These are phyloP conservation scores for Phytophthora chlamydospora DNA, from an alignment of 352 stramenopile genomes.

Conservation along the genomic window DNA sequence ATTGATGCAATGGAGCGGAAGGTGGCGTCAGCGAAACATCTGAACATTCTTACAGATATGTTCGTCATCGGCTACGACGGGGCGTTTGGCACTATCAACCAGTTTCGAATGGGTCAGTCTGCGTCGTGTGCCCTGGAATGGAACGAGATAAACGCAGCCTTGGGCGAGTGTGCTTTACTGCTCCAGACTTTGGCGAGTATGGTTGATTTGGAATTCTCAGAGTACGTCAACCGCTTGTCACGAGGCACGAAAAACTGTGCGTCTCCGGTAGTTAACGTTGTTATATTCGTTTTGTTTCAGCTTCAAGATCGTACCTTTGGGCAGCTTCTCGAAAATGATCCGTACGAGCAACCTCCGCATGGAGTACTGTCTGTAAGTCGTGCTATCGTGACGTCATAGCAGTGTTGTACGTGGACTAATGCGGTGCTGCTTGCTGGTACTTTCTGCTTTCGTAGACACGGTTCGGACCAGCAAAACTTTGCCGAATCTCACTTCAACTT, in stretches of 20 bases:
- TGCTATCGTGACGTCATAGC: conserved; percentile 14
- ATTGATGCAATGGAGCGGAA: conserved; percentile 66
- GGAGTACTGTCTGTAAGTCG: conserved; percentile 81
- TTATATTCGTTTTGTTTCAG: conserved; percentile 32
- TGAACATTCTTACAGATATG: conserved; percentile 77
- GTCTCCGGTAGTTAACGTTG: conserved; percentile 8
- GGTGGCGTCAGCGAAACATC: conserved; percentile 43
- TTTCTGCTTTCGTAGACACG: conserved; percentile 61
- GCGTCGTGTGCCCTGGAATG: conserved; percentile 69
- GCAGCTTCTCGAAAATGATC: conserved; percentile 89
- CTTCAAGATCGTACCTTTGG: conserved; percentile 88
- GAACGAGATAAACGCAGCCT: conserved; percentile 89
- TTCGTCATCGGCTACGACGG: conserved; percentile 81
- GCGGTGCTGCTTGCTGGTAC: conserved; percentile 9
- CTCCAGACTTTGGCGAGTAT: conserved; percentile 64
- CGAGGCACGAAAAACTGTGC: conserved; percentile 8
- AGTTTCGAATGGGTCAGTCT: conserved; percentile 79
- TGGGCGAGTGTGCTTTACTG: conserved; percentile 77
- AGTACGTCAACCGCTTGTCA: conserved; percentile 48
- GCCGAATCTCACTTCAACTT: conserved; percentile 88
- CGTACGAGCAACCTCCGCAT: conserved; percentile 77
- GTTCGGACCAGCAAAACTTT: conserved; percentile 86
- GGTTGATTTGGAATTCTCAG: conserved; percentile 68
- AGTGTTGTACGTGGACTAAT: conserved; percentile 13
- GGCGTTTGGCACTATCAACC: conserved; percentile 85